phyloP scores from a whole-genome alignment of 371 early-diverging fungal species.

The Lichtheimia ramosa region DNA sequence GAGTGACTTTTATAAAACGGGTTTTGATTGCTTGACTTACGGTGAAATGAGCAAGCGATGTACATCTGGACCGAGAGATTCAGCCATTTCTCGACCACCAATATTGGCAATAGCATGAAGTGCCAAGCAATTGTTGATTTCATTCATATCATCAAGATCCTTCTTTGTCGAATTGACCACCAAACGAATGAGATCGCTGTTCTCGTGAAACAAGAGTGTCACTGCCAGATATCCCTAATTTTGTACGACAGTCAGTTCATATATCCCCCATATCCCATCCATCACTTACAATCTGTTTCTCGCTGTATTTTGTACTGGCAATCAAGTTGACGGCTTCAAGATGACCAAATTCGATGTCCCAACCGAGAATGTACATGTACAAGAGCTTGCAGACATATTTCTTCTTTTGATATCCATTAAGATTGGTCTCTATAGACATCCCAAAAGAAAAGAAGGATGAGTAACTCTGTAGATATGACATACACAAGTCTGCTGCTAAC shows the following conservation, averaged over 20 bases:
- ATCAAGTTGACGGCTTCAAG: slow-evolving; percentile 93
- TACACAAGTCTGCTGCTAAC: slow-evolving; percentile 43
- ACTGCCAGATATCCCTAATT: slow-evolving; percentile 92
- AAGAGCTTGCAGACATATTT: slow-evolving; percentile 97
- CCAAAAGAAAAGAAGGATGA: no score
- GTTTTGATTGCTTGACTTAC: slow-evolving; percentile 43
- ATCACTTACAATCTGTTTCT: slow-evolving; percentile 89
- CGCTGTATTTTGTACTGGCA: slow-evolving; percentile 87
- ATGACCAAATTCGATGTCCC: slow-evolving; percentile 97
- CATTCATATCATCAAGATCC: slow-evolving; percentile 88
- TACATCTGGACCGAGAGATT: slow-evolving; percentile 81
- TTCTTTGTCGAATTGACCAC: slow-evolving; percentile 87
- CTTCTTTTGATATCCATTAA: slow-evolving; percentile 97
- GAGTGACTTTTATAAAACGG: neutral
- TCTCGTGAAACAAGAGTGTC: slow-evolving; percentile 88
- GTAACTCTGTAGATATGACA: no score
- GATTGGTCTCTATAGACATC: slow-evolving; percentile 64
- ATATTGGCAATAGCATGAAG: slow-evolving; percentile 95
- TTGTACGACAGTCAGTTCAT: slow-evolving; percentile 1
- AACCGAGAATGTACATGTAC: slow-evolving; percentile 98
- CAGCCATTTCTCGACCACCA: slow-evolving; percentile 91
- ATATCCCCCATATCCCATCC: neutral
- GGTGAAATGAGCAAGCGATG: slow-evolving; percentile 79
- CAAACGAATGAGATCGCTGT: slow-evolving; percentile 76
- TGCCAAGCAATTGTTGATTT: slow-evolving; percentile 89